Base-by-base conservation (phyloP, 192 early-diverging fungal species). In the Coemansia sp. region DNA sequence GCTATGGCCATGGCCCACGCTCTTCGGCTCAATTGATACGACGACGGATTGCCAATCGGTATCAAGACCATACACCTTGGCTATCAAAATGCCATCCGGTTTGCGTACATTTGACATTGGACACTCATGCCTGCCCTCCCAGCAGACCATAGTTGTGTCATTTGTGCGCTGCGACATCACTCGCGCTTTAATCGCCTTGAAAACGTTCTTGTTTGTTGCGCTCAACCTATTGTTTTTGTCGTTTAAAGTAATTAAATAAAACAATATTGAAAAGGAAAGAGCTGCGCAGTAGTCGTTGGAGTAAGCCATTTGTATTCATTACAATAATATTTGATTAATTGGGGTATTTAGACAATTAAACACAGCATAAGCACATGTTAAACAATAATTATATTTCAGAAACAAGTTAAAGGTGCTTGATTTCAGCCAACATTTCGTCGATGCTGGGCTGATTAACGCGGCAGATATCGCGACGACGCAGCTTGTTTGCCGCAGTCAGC, bases 401-500 rank as follows among this genome's bases (percentile, higher is more conserved):
- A 28, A 28, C 26, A 28, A 28, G 26, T 28, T 28, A 28, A 28
- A 28, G 26, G 26, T 1, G 4, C 26, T 28, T 28, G 2, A 28
- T 28, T 28, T 28, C 26, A 6, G 26, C 26, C 26, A 56, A 34
- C 64, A 72, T 66, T 34, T 56, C 56, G 3, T 58, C 37, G 20
- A 79, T 36, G 0, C 21, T 48, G 4, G 48, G 11, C 55, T 85
- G 82, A 73, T 91, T 91, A 20, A 69, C 73, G 55, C 87, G 79
- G 57, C 81, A 76, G 49, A 98, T 89, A 44, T 85, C 91, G 25
- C 84, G 85, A 31, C 96, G 87, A 54, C 94, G 89, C 52, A 97
- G 71, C 81, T 97, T 97, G 76, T 89, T 90, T n/a, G 95, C 94
- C 20, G 97, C 92, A n/a, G 97, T 98, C 78, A 93, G 74, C 63